Base-by-base conservation (phyloP, 2,329 filamentous ascomycete genomes). In the Ophiostoma piceae region DNA sequence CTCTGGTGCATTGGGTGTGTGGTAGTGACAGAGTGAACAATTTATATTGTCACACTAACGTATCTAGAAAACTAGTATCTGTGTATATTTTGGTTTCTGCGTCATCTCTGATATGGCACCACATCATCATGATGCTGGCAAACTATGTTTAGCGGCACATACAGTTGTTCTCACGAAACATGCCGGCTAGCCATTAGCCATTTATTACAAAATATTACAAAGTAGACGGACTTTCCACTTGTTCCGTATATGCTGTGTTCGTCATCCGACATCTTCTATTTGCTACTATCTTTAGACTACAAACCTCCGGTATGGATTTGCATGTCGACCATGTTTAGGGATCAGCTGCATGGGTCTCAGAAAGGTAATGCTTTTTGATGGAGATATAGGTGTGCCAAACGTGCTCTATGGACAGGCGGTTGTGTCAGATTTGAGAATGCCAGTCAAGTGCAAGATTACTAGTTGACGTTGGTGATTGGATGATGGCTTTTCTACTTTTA, bases 321-420 rank as follows among this genome's bases (percentile, higher is more conserved):
- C 51, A 26, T 26, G n/a, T 29, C 22, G 51, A 6, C 51, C 22
- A 57, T 57, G n/a, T 57, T 57, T 57, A 26, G 51, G 51, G 51
- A 57, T 57, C 51, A 57, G 51, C 51, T 57, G 9, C 51, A 57
- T 57, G 51, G 51, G 51, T 57, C 51, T 57, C 51, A 14, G 22
- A 22, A 57, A 57, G 51, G 26, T 12, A 57, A 26, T 11, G 51
- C 51, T 57, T 16, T 57, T 12, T 22, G n/a, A 3, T 3, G 14
- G 22, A 16, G 3, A 29, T 2, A 41, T 8, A 41, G n/a, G 12
- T 12, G 51, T 14, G 51, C n/a, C 51, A 57, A 57, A 16, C n/a
- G 9, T 14, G 12, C n/a, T 57, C 8, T 26, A 57, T 47, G n/a
- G 26, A 26, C 22, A 26, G n/a, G 22, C 12, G 11, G 3, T 57